Evolutionary conservation across 441 rosid genomes (phyloP).

Genomic region (Pelargonium myrrhifolium): DNA sequence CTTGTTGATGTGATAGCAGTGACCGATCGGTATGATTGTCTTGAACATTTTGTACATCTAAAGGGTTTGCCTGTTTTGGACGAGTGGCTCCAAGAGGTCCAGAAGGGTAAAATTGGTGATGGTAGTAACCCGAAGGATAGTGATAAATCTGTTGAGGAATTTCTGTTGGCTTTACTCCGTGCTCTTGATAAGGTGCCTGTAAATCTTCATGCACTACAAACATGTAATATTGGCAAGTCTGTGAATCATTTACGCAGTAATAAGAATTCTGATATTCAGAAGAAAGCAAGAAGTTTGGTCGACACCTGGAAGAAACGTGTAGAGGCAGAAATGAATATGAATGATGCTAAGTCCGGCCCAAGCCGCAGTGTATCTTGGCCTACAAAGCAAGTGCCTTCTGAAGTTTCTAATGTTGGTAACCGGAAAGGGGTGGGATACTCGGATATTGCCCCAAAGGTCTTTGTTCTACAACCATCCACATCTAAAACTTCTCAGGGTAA

Average conservation of each 20-base stretch:
- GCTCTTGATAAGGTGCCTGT: slow-evolving; percentile 93
- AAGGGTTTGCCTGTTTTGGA: slow-evolving; percentile 83
- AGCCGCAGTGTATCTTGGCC: slow-evolving; percentile 60
- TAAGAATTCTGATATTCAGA: slow-evolving; percentile 79
- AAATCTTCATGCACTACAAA: slow-evolving; percentile 82
- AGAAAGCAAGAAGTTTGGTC: slow-evolving; percentile 83
- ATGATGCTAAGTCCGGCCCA: slow-evolving; percentile 61
- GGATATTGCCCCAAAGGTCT: slow-evolving; percentile 59
- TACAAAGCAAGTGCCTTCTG: slow-evolving; percentile 48
- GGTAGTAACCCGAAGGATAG: slow-evolving; percentile 51
- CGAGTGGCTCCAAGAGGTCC: slow-evolving; percentile 98
- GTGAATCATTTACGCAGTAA: slow-evolving; percentile 83
- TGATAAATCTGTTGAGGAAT: slow-evolving; percentile 72
- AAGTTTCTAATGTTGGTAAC: slow-evolving; percentile 51
- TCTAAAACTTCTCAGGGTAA: slow-evolving; percentile 53
- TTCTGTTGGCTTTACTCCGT: slow-evolving; percentile 65
- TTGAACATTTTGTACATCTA: slow-evolving; percentile 69
- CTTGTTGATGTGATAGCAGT: slow-evolving; percentile 77
- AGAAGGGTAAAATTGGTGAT: slow-evolving; percentile 80
- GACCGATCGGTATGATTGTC: slow-evolving; percentile 81
- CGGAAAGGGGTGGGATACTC: slow-evolving; percentile 51
- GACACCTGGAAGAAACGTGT: slow-evolving; percentile 98
- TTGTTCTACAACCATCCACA: slow-evolving; percentile 44
- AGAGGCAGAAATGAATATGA: slow-evolving; percentile 71
- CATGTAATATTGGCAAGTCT: slow-evolving; percentile 91